Percentiles rank a stretch among this genome's conserved stretches.
Conservation (phyloP, 345 rosid species). For the Camelina hispida region DNA sequence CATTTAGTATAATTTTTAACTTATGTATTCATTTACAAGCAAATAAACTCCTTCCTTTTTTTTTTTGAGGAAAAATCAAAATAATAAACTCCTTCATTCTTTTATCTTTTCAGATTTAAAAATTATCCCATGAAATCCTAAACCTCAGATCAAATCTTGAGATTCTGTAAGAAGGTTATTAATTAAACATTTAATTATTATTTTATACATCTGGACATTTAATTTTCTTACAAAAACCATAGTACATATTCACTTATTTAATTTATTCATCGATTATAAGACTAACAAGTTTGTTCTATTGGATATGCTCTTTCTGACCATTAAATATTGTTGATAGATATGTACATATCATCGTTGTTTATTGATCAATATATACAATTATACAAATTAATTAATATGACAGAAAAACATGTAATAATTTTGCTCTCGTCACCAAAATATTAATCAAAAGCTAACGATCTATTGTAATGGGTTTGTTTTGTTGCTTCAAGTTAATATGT, state of each 20-base stretch:
- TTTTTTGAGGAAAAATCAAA: too few species aligned
- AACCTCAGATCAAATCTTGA: conserved; percentile 6
- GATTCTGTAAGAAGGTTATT: background rate
- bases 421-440: too few species aligned
- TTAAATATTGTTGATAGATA: too few species aligned
- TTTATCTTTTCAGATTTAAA: background rate
- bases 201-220: background rate
- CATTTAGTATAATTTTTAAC: background rate
- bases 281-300: background rate
- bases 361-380: too few species aligned
- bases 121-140: background rate
- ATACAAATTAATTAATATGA: too few species aligned
- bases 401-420: too few species aligned
- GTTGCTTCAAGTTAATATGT: too few species aligned
- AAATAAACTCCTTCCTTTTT: background rate
- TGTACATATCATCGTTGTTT: too few species aligned
- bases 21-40: background rate
- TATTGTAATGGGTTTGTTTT: too few species aligned
- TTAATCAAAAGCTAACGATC: too few species aligned
- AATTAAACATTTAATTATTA: background rate
- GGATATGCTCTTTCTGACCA: background rate
- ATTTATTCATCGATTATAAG: background rate
- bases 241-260: background rate
- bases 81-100: too few species aligned
- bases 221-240: background rate